Base-by-base conservation (phyloP, 1,284 basidiomycete species). In the Kalmanozyma brasiliensis region DNA sequence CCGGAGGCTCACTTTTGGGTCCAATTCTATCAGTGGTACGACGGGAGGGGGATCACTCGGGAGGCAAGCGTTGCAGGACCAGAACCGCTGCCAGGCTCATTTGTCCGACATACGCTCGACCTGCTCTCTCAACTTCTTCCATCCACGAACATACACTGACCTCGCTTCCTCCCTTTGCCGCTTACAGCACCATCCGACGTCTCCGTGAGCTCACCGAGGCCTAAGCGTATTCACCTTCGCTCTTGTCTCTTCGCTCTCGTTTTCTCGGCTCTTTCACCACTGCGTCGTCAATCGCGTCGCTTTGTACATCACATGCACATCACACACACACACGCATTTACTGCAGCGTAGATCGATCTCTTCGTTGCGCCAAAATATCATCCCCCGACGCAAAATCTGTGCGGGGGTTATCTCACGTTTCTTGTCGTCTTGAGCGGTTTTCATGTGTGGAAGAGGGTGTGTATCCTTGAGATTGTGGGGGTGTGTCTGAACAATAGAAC, bases 181-280 rank as follows among this genome's bases (percentile, higher is more conserved):
- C 24, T 20, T n/a, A 56, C 72, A 81, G 80, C 70, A 81, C 80
- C 71, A 78, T 81, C 73, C 80, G 80, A 60, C 80, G 80, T 78
- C 76, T 81, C 55, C 80, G 80, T 71, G 80, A 81, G 69, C 66
- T 81, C 52, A 79, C 78, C 53, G 80, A 81, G 73, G 80, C 80
- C 52, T 81, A 78, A 79, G 46, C 55, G 38, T 42, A 23, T 33
- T 23, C 33, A 13, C 17, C 34, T 36, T 34, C 30, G 23, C 30
- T 49, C 29, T 22, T 24, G 13, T 32, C 20, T 40, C 37, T 24
- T 11, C 41, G 49, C 35, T 48, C 34, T 32, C 53, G 49, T 49
- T 36, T 36, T 47, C 44, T 48, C 49, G 47, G 52, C 33, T 36
- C 36, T 14, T 40, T n/a, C 35, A 29, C 11, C 7, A 41, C 35